phyloP scores from a whole-genome alignment of 192 early-diverging fungal genomes.

The Neocallimastix lanati region DNA sequence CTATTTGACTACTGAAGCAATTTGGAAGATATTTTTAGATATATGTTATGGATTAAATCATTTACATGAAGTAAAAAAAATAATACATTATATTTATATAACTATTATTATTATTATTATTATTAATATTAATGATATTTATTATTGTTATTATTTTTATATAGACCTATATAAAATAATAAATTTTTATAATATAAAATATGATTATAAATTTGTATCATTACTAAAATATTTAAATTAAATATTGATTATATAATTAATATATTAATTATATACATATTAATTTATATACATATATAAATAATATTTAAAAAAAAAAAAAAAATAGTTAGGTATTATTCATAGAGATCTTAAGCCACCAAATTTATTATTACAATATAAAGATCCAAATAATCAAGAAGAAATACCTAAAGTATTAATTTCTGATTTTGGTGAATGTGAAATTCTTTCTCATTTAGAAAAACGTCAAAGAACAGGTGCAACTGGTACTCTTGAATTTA shows the following conservation, averaged over 20 bases:
- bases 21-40: slow-evolving; percentile 77
- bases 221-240: too few relatives aligned
- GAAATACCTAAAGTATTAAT: slow-evolving; percentile 62
- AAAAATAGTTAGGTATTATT: neutral
- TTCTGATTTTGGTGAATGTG: slow-evolving; percentile 97
- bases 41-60: slow-evolving; percentile 79
- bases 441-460: slow-evolving; percentile 48
- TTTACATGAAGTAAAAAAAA: slow-evolving; percentile 67
- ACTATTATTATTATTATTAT: too few relatives aligned
- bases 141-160: too few relatives aligned
- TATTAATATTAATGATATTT: too few relatives aligned
- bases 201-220: too few relatives aligned
- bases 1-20: slow-evolving; percentile 39
- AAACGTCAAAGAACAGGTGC: slow-evolving; percentile 74
- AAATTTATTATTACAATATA: slow-evolving; percentile 70
- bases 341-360: slow-evolving; percentile 47
- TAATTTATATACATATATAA: too few relatives aligned
- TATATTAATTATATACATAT: too few relatives aligned
- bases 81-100: too few relatives aligned
- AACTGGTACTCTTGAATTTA: slow-evolving; percentile 86
- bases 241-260: too few relatives aligned
- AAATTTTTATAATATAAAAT: too few relatives aligned
- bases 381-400: slow-evolving; percentile 15
- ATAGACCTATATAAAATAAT: too few relatives aligned
- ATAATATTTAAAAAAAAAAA: too few relatives aligned